Evolutionary conservation across 495 filamentous ascomycete species (phyloP).

Genomic region (Jackrogersella multiformis): DNA sequence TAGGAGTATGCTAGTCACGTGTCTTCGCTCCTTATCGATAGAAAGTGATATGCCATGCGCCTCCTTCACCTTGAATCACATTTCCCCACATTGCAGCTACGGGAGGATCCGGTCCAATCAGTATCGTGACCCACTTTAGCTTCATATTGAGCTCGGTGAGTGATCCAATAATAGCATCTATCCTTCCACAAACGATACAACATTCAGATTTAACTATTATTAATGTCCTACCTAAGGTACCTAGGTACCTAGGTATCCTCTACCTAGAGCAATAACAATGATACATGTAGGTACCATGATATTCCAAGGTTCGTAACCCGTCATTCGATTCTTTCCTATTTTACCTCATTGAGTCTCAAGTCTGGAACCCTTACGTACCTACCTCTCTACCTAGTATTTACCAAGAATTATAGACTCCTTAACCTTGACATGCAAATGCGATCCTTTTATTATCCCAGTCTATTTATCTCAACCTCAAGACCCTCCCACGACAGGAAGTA

Average conservation of each 20-base stretch:
- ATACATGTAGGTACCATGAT: too few relatives aligned
- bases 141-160: conserved; percentile 11
- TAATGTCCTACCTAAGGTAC: too few relatives aligned
- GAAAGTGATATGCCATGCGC: not conserved
- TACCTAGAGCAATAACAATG: too few relatives aligned
- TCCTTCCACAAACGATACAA: too few relatives aligned
- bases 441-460: conserved; percentile 15
- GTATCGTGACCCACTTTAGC: not conserved
- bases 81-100: conserved; percentile 8
- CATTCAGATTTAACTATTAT: too few relatives aligned
- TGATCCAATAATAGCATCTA: not conserved
- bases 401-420: too few relatives aligned
- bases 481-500: not conserved
- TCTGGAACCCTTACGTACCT: not conserved
- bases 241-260: too few relatives aligned
- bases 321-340: not conserved
- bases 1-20: not conserved
- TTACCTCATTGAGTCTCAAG: not conserved
- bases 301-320: too few relatives aligned
- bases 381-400: not conserved
- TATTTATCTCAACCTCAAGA: conserved; percentile 15
- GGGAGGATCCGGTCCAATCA: conserved; percentile 35
- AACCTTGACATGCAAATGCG: conserved; percentile 28
- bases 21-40: conserved; percentile 22
- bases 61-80: conserved; percentile 15